Conservation (phyloP, 192 early-diverging fungal species). For the Linnemannia schmuckeri region DNA sequence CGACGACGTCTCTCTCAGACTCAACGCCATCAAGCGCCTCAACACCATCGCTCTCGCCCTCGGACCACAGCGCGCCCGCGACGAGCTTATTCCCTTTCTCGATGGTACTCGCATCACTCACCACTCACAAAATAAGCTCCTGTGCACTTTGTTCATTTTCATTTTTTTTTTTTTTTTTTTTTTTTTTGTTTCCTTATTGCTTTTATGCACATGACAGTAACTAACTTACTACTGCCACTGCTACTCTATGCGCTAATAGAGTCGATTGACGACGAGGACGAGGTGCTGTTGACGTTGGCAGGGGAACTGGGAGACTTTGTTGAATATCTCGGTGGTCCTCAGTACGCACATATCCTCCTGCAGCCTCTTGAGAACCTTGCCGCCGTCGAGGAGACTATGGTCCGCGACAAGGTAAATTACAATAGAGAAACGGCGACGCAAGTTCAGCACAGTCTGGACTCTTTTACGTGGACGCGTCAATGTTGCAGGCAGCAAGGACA, state of each 20-base stretch:
- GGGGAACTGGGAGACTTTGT: conserved; percentile 95
- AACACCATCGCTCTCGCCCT: conserved; percentile 92
- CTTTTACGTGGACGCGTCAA: not conserved
- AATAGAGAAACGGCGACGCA: not conserved
- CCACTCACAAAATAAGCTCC: not conserved
- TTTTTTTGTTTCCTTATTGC: conserved; percentile 3
- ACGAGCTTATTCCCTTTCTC: conserved; percentile 97
- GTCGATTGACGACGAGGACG: conserved; percentile 99
- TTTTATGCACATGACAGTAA: not conserved
- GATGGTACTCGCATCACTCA: conserved; percentile 74
- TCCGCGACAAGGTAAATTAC: conserved; percentile 89
- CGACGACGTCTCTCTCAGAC: conserved; percentile 86
- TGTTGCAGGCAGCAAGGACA: not conserved
- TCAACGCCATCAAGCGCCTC: conserved; percentile 87
- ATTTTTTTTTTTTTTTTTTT: not conserved
- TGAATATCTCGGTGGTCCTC: conserved; percentile 91
- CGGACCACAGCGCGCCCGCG: conserved; percentile 93
- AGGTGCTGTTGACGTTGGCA: conserved; percentile 93
- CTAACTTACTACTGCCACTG: not conserved
- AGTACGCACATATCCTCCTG: conserved; percentile 87
- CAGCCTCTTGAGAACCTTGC: conserved; percentile 95
- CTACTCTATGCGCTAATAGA: conserved; percentile 64
- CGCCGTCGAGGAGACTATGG: conserved; percentile 97
- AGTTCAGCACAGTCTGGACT: not conserved
- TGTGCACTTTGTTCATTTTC: not conserved